A percentile compares a stretch with the other conserved stretches of the same genome.
These are phyloP conservation scores for Neovahlkampfia damariscottae DNA, from an alignment of 78 protist species.

Conservation along the genomic window DNA sequence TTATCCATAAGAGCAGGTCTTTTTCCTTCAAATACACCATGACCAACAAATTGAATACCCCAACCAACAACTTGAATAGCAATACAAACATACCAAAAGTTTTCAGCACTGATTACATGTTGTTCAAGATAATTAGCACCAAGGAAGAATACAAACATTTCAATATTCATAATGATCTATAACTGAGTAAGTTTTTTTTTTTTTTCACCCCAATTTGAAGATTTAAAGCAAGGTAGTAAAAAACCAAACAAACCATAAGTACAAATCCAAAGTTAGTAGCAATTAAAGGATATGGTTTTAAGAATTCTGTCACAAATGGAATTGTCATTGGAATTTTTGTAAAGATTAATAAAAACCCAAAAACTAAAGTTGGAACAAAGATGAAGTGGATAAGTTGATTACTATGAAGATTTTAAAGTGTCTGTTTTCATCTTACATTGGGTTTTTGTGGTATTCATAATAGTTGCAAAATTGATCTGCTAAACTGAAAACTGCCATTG, in stretches of 20 bases:
- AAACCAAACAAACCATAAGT: neutral
- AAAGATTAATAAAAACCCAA: neutral
- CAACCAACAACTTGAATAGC: constrained; percentile 16
- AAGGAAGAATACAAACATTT: neutral
- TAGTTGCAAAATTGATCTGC: neutral
- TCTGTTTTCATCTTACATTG: no score
- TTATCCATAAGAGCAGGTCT: constrained; percentile 36
- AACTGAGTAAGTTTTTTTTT: neutral
- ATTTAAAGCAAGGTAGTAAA: neutral
- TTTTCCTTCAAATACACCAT: constrained; percentile 27
- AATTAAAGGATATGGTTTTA: neutral
- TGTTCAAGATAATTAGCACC: neutral
- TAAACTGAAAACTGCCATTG: neutral
- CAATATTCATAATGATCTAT: neutral
- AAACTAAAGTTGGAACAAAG: neutral
- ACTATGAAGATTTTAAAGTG: no score
- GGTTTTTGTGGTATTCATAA: neutral
- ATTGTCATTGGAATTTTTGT: neutral
- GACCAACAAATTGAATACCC: constrained; percentile 29
- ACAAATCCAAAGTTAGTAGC: neutral
- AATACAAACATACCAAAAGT: neutral
- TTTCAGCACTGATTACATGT: neutral
- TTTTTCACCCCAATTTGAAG: neutral
- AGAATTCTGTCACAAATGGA: neutral
- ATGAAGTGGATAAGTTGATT: neutral